Evolutionary conservation across 495 filamentous ascomycete species (phyloP), one percentile per base, ranked within the genome.

Genomic region (Oidiodendron maius): DNA sequence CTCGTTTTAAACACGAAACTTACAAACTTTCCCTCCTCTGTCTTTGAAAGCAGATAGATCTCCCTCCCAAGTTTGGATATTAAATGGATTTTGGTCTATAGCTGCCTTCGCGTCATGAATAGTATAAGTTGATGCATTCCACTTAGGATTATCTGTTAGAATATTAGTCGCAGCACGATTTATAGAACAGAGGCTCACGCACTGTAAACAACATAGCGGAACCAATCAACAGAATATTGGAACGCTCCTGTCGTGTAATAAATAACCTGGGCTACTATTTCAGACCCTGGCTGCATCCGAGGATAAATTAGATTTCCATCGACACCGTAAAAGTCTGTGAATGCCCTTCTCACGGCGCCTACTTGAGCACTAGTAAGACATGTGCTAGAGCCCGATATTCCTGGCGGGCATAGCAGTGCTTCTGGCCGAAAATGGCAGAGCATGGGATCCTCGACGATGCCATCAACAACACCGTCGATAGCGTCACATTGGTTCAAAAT

Each of bases 401-500:
- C 56, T 28, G 58, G 44, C 1, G 55, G 39, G 60, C 84, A 86
- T 9, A 74, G 71, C 21, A 88, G 52, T 0, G 63, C 64, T 40
- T 73, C 66, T 16, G 77, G 64, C 30, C 74, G 58, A 10, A 82
- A 77, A 18, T 69, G 61, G 66, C 84, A 89, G 13, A 72, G 64
- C 26, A 70, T 66, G 0, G 83, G 78, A 38, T 75, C 66, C 55
- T 81, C 81, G 51, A 88, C 77, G 58, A 87, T 80, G 26, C 71
- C 77, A 55, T 87, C 84, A 6, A 67, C 61, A 0, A 76, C 68
- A 3, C 83, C 83, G 58, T 88, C 85, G 15, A 78, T 61, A 4
- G 36, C 56, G 56, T 89, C 83, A 48, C 85, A 89, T 52, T 88
- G 83, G 0, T 71, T 70, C 9, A 84, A 36, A 25, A 85, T 71